phyloP scores from a whole-genome alignment of 2,329 filamentous ascomycete species.

The Xylaria sp. region DNA sequence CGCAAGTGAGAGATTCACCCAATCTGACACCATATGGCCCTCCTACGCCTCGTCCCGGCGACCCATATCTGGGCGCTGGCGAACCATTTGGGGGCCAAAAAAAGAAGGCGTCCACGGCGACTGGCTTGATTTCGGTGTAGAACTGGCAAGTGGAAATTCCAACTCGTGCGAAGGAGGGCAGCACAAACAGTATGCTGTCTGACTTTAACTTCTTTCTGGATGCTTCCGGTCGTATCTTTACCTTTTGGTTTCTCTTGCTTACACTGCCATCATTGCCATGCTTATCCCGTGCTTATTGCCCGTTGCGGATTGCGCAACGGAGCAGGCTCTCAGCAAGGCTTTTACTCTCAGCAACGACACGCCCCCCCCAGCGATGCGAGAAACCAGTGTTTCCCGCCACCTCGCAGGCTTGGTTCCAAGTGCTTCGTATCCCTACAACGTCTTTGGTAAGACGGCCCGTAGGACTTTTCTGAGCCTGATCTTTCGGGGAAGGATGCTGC shows the following conservation, averaged over 20 bases:
- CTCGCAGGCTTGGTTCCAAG: conserved; percentile 10
- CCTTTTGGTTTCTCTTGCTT: conserved; percentile 9
- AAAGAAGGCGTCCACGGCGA: conserved; percentile 15
- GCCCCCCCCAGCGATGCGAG: conserved; percentile 4
- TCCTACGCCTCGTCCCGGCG: conserved; percentile 14
- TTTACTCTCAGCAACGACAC: conserved; percentile 7
- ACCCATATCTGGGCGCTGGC: conserved; percentile 12
- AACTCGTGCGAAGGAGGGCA: conserved; percentile 28
- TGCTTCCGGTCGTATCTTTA: conserved; percentile 18
- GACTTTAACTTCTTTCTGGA: conserved; percentile 15
- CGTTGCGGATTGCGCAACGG: conserved; percentile 23
- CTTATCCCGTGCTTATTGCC: conserved; percentile 19
- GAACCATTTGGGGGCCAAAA: conserved; percentile 19
- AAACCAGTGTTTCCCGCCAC: conserved; percentile 21
- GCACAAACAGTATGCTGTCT: conserved; percentile 32
- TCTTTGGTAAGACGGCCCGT: conserved; percentile 24
- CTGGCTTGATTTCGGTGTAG: conserved; percentile 32
- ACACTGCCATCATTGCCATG: neutral
- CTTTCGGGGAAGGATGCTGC: conserved; percentile 28
- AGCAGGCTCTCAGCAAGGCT: conserved; percentile 23
- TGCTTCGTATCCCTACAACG: neutral
- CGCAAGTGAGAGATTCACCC: conserved; percentile 13
- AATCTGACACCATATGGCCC: conserved; percentile 10
- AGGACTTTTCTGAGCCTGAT: conserved; percentile 30
- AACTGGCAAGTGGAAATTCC: conserved; percentile 24